phyloP scores from a whole-genome alignment of 2,329 filamentous ascomycete genomes.

The Fonsecaea pedrosoi region DNA sequence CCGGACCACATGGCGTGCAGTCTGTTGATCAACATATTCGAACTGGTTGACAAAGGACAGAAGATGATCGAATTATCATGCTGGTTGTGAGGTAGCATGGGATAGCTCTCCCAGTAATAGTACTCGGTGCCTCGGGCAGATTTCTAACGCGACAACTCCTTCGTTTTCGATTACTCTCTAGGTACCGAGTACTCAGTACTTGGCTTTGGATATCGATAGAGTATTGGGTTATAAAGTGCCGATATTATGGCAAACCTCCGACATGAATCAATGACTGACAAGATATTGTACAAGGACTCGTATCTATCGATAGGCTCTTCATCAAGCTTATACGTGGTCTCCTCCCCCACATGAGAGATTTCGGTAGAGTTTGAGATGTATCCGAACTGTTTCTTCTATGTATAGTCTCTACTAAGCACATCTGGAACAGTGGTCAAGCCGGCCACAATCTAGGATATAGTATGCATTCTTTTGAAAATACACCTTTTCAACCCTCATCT shows the following conservation, averaged over 20 bases:
- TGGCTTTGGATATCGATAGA: no score
- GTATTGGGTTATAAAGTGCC: no score
- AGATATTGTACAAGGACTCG: background rate
- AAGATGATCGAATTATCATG: background rate
- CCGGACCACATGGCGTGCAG: slow-evolving; percentile 12
- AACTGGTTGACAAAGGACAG: background rate
- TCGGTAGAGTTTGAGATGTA: background rate
- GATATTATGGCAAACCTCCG: no score
- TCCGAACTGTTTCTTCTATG: background rate
- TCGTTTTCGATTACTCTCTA: no score
- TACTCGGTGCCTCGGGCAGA: no score
- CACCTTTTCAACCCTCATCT: background rate
- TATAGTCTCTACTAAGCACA: background rate
- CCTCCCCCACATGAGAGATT: background rate
- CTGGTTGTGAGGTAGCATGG: background rate
- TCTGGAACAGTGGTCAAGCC: no score
- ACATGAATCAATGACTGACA: background rate
- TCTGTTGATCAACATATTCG: slow-evolving; percentile 14
- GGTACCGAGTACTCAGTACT: no score
- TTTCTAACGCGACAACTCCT: no score
- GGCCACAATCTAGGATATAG: background rate
- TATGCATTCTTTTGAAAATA: background rate
- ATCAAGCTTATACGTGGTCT: no score
- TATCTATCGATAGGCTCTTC: no score
- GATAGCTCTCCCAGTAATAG: no score